Evolutionary conservation across 805 yeast genomes (phyloP).

Genomic region (Saccharomycopsis sp.): DNA sequence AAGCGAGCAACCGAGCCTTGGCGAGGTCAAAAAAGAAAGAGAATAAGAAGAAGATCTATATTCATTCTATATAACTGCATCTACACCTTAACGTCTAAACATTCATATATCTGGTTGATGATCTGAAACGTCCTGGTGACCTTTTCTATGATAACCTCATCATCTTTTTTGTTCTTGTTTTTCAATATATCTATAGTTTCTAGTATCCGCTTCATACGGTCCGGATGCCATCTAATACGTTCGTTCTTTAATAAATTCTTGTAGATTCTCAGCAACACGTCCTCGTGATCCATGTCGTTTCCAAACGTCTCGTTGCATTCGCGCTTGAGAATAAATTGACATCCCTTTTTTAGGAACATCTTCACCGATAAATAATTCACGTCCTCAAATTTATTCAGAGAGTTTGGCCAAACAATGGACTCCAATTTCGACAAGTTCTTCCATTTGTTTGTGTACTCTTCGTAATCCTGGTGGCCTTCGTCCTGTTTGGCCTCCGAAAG

Average conservation of each 20-base stretch:
- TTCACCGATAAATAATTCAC: constrained; percentile 5
- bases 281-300: neutral
- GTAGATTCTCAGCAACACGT: constrained; percentile 7
- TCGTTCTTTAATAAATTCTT: constrained; percentile 32
- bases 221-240: constrained; percentile 57
- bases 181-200: constrained; percentile 16
- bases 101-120: constrained; percentile 12
- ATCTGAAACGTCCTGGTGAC: constrained; percentile 16
- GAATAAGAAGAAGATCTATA: no score
- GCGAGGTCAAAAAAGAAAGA: no score
- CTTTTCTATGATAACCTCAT: neutral
- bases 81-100: neutral
- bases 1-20: no score
- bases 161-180: neutral
- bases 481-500: constrained; percentile 25
- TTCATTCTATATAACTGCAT: neutral
- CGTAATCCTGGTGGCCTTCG: constrained; percentile 21
- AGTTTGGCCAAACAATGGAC: constrained; percentile 32
- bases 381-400: constrained; percentile 31
- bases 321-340: constrained; percentile 22
- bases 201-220: constrained; percentile 37
- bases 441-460: constrained; percentile 25
- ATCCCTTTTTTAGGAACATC: constrained; percentile 14
- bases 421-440: constrained; percentile 22
- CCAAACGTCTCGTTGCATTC: constrained; percentile 28